Base-by-base conservation (phyloP, 2,329 filamentous ascomycete genomes). In the Phyllosticta ampelicida region DNA sequence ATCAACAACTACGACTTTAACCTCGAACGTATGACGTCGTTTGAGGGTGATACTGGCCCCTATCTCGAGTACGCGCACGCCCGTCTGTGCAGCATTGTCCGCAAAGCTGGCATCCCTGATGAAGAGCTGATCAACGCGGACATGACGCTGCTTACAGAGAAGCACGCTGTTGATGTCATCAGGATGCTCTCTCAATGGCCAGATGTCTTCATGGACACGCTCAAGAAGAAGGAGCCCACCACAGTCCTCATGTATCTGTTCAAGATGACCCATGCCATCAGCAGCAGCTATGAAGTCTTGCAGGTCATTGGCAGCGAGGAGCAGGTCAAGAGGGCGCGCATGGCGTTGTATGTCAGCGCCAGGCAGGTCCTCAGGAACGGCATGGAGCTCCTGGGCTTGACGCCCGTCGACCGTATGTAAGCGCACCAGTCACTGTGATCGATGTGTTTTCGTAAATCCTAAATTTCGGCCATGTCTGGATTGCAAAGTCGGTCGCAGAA, bases 1-100 rank as follows among this genome's bases (percentile, higher is more conserved):
- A 77, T 84, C 68, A 84, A 85, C 72, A 80, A 82, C 65, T 85
- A 87, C 71, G 77, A 80, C 59, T 91, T 92, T 74, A 86, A 91
- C 74, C 85, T 90, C 78, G 84, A 89, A 60, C 80, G 82, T 63
- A 91, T 94, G 86, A 87, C 84, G 8, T 88, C 86, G 2, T 91
- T 91, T 63, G 88, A 94, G 73, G 88, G 88, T 49, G 88, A 92
- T 71, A 94, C 89, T 1, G 89, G 89, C 8, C 87, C 88, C 11
- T 91, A 91, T 71, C 80, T 95, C 50, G 89, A 95, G 75, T 90
- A 91, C 68, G 88, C 88, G 3, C 86, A 90, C 68, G 85, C 86
- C 30, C 86, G 86, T 65, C 79, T 91, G 49, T 79, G 75, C 63
- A 79, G 78, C 53, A 81, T 83, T 66, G 74, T 75, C 63, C 80